Base-by-base conservation (phyloP, 306 rosid species). In the Acmispon strigosus region DNA sequence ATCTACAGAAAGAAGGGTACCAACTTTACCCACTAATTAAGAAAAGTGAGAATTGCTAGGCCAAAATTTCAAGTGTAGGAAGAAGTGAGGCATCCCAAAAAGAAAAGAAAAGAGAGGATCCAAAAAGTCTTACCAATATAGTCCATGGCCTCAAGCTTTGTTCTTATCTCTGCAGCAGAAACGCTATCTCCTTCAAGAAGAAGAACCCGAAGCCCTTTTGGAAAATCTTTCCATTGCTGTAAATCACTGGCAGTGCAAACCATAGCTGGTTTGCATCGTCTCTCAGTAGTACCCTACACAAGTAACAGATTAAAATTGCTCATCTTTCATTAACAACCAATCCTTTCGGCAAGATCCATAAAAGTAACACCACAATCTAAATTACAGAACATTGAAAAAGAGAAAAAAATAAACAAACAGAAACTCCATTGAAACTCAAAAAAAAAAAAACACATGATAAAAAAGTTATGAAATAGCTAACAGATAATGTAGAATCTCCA, bases 261-360 rank as follows among this genome's bases (percentile, higher is more conserved):
- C 99, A 95, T 95, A 86, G 97, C 96, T 95, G 91, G 92, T 83
- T 82, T 89, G 97, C 99, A 95, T 91, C 90, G 76, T 91, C 84
- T 86, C 92, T 90, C 87, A 48, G 78, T 34, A 22, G 64, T 80
- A n/a, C n/a, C 80, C 81, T 15, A 56, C 53, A 36, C 19, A 60
- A 69, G 70, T 22, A 22, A 61, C 76, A 72, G 74, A 82, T 76
- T 84, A 62, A 66, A 29, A 42, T 76, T 51, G 47, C 69, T 72
- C 19, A 69, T 54, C 74, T n/a, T n/a, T n/a, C n/a, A n/a, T n/a
- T n/a, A 81, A 39, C 83, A 75, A 73, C 66, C 50, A 76, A 78
- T 37, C 44, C 77, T n/a, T 62, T 75, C 87, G 82, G 88, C 86
- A 67, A 69, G 72, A 81, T 63, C 89, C 86, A 81, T 50, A n/a